A percentile compares a stretch with the other conserved stretches of the same genome.
Evolutionary conservation across 2,329 filamentous ascomycete genomes (phyloP).

Genomic region (Xylariaceae sp.): DNA sequence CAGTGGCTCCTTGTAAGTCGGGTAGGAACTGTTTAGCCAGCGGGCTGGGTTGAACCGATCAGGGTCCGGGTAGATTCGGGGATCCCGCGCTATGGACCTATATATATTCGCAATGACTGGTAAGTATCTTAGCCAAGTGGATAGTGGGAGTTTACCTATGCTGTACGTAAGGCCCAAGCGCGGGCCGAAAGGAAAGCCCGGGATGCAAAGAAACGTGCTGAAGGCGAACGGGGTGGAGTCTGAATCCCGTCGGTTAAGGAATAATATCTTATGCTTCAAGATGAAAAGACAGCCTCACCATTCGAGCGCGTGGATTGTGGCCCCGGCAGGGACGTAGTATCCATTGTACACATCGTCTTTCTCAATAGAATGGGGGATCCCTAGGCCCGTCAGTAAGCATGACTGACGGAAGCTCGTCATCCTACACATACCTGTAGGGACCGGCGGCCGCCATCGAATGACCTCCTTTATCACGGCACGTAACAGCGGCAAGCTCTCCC

Average conservation of each 20-base stretch:
- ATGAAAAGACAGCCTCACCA: conserved; percentile 35
- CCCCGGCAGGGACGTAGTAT: conserved; percentile 46
- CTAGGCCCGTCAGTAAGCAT: conserved; percentile 20
- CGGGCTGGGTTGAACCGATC: conserved; percentile 37
- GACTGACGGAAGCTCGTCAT: too few relatives aligned
- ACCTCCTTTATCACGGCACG: conserved; percentile 47
- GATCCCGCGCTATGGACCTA: conserved; percentile 42
- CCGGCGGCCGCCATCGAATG: conserved; percentile 49
- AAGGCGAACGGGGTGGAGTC: too few relatives aligned
- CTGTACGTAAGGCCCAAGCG: too few relatives aligned
- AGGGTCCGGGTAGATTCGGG: conserved; percentile 33
- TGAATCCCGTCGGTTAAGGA: too few relatives aligned
- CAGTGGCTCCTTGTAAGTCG: conserved; percentile 37
- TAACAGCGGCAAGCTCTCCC: conserved; percentile 40
- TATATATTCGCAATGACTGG: too few relatives aligned
- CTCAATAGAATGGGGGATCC: conserved; percentile 46
- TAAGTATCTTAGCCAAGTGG: too few relatives aligned
- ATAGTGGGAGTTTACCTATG: too few relatives aligned
- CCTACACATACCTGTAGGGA: conserved; percentile 43
- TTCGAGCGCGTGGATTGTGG: conserved; percentile 47
- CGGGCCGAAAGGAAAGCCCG: too few relatives aligned
- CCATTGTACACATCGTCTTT: conserved; percentile 48
- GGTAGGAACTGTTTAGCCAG: conserved; percentile 34
- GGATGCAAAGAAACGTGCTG: too few relatives aligned
- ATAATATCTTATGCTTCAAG: too few relatives aligned